Conservation (phyloP, 2,329 filamentous ascomycete genomes). For the Aureobasidium sp. region DNA sequence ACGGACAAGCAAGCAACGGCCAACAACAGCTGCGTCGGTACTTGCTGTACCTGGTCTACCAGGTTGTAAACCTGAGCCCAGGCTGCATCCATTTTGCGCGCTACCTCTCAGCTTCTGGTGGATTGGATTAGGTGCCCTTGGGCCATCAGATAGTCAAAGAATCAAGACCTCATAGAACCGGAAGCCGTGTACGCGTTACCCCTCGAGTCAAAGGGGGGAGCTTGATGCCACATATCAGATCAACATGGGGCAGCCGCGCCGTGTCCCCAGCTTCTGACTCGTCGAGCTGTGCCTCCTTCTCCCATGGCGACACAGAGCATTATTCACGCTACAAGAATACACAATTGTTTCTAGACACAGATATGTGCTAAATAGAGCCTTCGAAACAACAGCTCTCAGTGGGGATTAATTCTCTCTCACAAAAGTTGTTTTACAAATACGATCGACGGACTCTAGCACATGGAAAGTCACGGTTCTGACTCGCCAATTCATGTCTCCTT, state of each 20-base stretch:
- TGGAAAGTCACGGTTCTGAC: too few relatives aligned
- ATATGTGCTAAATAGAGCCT: too few relatives aligned
- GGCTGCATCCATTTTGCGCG: background rate
- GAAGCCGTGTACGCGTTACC: conserved; percentile 2
- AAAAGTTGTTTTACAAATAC: too few relatives aligned
- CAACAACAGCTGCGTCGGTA: background rate
- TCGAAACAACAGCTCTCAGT: too few relatives aligned
- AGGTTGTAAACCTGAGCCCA: background rate
- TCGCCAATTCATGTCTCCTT: too few relatives aligned
- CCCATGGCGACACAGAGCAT: background rate
- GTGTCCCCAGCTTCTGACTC: background rate
- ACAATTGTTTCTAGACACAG: background rate
- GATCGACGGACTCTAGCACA: too few relatives aligned
- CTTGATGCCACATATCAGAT: conserved; percentile 3
- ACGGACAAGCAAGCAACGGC: conserved; percentile 14
- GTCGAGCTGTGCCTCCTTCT: background rate
- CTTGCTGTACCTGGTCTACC: conserved; percentile 2
- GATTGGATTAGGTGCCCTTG: background rate
- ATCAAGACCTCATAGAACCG: background rate
- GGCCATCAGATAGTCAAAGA: background rate
- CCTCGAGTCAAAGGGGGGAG: conserved; percentile 1
- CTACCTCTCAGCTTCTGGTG: conserved; percentile 1
- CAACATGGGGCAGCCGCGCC: background rate
- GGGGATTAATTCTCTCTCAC: too few relatives aligned
- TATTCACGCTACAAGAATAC: background rate